Evolutionary conservation across 768 basidiomycete genomes (phyloP).

Genomic region (Xerocomus potaroensis): DNA sequence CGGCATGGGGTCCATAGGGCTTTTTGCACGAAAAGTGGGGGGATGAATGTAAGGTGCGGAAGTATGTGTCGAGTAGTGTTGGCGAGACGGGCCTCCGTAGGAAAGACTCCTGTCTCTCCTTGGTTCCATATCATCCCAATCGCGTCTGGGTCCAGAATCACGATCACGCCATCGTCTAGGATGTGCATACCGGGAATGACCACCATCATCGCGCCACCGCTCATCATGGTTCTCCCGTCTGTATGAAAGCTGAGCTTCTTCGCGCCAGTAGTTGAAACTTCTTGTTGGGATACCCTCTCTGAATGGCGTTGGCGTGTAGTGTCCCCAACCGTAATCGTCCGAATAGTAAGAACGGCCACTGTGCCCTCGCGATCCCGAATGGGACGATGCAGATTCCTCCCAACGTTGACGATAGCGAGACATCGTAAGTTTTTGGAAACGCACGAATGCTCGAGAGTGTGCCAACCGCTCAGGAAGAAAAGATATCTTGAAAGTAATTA

Average conservation of each 20-base stretch:
- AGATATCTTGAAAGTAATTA: constrained; percentile 12
- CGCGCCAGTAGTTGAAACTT: constrained; percentile 24
- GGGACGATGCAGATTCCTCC: constrained; percentile 8
- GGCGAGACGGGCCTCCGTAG: constrained; percentile 3
- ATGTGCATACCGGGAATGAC: constrained; percentile 10
- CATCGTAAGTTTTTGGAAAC: constrained; percentile 14
- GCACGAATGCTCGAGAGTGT: constrained; percentile 3
- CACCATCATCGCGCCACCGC: constrained; percentile 9
- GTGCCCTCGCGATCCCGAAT: constrained; percentile 1
- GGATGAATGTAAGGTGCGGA: constrained; percentile 5
- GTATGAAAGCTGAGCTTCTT: constrained; percentile 10
- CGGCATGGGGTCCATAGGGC: constrained; percentile 2
- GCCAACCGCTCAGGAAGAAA: constrained; percentile 6
- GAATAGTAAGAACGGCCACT: not conserved
- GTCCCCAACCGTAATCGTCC: constrained; percentile 10
- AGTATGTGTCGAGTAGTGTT: constrained; percentile 8
- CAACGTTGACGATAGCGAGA: constrained; percentile 11
- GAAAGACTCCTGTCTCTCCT: constrained; percentile 5
- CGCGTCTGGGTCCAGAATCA: constrained; percentile 3
- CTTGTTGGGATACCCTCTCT: constrained; percentile 1
- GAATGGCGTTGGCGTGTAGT: constrained; percentile 5
- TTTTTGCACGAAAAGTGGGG: constrained; percentile 8
- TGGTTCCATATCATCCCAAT: constrained; percentile 5
- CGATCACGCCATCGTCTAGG: constrained; percentile 5
- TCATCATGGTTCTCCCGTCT: constrained; percentile 4